Percentiles rank a stretch among this genome's conserved stretches.
Evolutionary conservation across 371 early-diverging fungal species (phyloP).

Genomic region (Mortierella sp.): DNA sequence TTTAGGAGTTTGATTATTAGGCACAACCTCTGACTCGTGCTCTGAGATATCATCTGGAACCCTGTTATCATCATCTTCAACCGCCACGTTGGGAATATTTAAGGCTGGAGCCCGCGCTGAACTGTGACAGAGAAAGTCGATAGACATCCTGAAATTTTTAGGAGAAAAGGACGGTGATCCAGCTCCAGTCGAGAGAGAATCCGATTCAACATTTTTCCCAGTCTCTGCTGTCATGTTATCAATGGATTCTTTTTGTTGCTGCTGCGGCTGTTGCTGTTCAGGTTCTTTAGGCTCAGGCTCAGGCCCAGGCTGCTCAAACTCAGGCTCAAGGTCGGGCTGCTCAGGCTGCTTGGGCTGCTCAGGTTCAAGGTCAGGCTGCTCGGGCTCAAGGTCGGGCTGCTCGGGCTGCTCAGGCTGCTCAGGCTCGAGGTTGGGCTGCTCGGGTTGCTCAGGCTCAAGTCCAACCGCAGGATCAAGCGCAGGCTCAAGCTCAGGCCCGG

Average conservation of each 20-base stretch:
- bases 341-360: too few species aligned
- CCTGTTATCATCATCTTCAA: not conserved
- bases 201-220: not conserved
- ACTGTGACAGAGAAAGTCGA: constrained; percentile 38
- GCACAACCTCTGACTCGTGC: not conserved
- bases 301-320: not conserved
- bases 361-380: too few species aligned
- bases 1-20: not conserved
- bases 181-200: not conserved
- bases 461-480: not conserved
- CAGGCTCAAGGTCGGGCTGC: not conserved
- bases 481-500: not conserved
- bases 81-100: not conserved
- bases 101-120: not conserved
- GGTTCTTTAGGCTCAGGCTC: not conserved
- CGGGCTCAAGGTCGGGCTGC: not conserved
- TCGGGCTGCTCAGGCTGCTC: too few species aligned
- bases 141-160: constrained; percentile 41
- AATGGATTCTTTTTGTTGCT: not conserved
- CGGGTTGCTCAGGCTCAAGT: not conserved
- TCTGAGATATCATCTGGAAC: not conserved
- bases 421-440: too few species aligned
- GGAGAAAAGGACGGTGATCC: not conserved
- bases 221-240: too few species aligned
- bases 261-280: not conserved